These are phyloP conservation scores for Wickerhamiella bombiphila DNA, from an alignment of 805 yeast species.

Conservation along the genomic window DNA sequence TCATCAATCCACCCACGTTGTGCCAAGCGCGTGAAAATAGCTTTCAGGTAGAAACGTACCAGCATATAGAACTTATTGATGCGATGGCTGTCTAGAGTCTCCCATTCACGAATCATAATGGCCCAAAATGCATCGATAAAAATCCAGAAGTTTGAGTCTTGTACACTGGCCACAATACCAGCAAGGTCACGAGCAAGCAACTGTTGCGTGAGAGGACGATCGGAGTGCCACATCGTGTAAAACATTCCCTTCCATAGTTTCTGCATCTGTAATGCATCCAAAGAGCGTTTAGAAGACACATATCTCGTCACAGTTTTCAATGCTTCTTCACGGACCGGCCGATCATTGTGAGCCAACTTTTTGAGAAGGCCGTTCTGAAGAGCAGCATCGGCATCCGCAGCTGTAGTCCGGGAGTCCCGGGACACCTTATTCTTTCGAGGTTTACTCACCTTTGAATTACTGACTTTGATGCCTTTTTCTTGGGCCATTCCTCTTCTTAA, in stretches of 20 bases:
- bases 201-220: conserved; percentile 86
- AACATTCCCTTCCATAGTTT: conserved; percentile 95
- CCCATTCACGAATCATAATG: conserved; percentile 71
- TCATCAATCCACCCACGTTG: conserved; percentile 39
- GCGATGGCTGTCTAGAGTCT: conserved; percentile 64
- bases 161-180: conserved; percentile 27
- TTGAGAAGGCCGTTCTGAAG: no score
- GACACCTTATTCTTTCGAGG: no score
- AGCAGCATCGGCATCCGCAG: no score
- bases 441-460: background rate
- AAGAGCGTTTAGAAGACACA: conserved; percentile 30
- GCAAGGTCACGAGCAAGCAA: conserved; percentile 63
- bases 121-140: conserved; percentile 72
- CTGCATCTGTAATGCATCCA: conserved; percentile 42
- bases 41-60: conserved; percentile 60
- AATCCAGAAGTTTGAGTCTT: conserved; percentile 27
- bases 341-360: conserved; percentile 19
- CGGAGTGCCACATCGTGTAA: conserved; percentile 93
- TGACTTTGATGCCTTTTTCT: no score
- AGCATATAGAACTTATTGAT: conserved; percentile 74
- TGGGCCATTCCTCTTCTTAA: no score
- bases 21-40: conserved; percentile 43
- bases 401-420: no score
- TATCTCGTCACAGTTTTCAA: conserved; percentile 48
- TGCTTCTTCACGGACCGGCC: conserved; percentile 61